These are phyloP conservation scores for Phytophthora hibernalis DNA, from an alignment of 352 stramenopile species.

Conservation along the genomic window DNA sequence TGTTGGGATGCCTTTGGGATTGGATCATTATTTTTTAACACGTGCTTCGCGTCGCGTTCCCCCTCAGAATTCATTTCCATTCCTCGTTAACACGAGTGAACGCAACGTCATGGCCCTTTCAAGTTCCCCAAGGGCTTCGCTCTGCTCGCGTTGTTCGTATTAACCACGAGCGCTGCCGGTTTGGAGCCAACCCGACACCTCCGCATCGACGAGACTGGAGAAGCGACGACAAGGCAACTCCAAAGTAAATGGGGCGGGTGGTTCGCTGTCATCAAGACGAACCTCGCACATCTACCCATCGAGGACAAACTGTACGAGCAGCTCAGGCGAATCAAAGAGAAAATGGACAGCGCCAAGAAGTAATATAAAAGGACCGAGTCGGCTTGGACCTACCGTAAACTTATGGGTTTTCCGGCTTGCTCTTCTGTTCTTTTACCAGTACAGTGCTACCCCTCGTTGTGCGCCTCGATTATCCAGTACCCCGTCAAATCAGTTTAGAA, in stretches of 20 bases:
- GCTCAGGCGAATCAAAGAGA: not conserved
- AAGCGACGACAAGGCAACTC: not conserved
- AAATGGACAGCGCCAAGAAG: not conserved
- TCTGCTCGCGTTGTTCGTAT: slow-evolving; percentile 4
- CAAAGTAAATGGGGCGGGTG: not conserved
- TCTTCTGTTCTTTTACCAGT: too few species aligned
- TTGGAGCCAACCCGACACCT: not conserved
- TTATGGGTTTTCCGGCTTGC: too few species aligned
- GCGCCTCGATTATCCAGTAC: too few species aligned
- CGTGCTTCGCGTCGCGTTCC: not conserved
- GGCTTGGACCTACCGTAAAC: too few species aligned
- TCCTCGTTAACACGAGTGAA: not conserved
- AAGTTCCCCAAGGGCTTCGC: slow-evolving; percentile 11
- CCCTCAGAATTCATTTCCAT: not conserved
- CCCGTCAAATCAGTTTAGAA: too few species aligned
- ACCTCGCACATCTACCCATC: not conserved
- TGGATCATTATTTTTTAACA: not conserved
- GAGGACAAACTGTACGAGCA: slow-evolving; percentile 1
- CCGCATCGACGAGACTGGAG: not conserved
- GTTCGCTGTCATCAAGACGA: not conserved
- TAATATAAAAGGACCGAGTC: not conserved
- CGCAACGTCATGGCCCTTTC: slow-evolving; percentile 2
- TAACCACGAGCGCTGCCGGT: not conserved
- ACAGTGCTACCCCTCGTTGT: too few species aligned
- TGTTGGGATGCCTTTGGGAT: not conserved